Percentiles rank a stretch among this genome's conserved stretches.
Evolutionary conservation across 768 basidiomycete genomes (phyloP).

Genomic region (Rubroboletus pulcherrimus): DNA sequence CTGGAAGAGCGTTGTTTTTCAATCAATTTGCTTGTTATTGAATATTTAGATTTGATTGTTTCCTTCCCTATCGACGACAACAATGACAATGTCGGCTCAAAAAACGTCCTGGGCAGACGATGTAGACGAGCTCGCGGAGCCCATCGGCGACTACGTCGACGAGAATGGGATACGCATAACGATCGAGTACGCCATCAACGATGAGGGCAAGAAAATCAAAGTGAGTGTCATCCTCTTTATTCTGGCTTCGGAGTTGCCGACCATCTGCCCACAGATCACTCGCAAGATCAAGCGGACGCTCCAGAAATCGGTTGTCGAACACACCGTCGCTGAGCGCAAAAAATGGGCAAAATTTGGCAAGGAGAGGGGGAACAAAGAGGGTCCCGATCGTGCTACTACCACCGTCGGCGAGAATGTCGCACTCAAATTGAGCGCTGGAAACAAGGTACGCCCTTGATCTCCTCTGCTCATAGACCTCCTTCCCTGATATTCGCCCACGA

Average conservation of each 20-base stretch:
- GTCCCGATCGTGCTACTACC: conserved; percentile 91
- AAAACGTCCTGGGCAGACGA: conserved; percentile 91
- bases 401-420: conserved; percentile 78
- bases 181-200: conserved; percentile 79
- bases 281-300: conserved; percentile 81
- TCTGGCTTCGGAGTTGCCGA: not conserved
- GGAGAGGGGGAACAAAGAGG: conserved; percentile 82
- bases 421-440: conserved; percentile 60
- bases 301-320: conserved; percentile 91
- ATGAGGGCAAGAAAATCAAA: conserved; percentile 94
- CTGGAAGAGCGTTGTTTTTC: not conserved
- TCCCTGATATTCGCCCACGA: not conserved
- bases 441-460: conserved; percentile 44
- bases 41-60: conserved; percentile 17
- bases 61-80: conserved; percentile 10
- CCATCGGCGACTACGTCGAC: conserved; percentile 65
- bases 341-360: conserved; percentile 92
- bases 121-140: conserved; percentile 68
- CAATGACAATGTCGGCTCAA: conserved; percentile 24
- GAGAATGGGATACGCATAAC: conserved; percentile 87
- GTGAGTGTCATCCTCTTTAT: conserved; percentile 35
- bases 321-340: conserved; percentile 89
- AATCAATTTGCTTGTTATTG: conserved; percentile 7
- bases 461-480: not conserved
- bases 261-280: conserved; percentile 57